Base-by-base conservation (phyloP, 257 asterid species). In the Ballota nigra region DNA sequence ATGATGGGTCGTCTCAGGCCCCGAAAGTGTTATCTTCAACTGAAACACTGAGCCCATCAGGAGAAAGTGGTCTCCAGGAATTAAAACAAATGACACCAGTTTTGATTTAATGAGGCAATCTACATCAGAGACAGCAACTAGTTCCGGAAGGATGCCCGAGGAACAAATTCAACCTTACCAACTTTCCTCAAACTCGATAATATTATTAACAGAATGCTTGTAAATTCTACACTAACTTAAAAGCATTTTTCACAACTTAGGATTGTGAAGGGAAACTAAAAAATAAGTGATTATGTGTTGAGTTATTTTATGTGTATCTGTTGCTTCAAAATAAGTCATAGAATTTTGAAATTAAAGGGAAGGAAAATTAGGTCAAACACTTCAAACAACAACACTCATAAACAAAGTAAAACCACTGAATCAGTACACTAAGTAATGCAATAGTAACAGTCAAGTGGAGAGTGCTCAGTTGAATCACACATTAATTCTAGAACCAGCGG, bases 121-220 rank as follows among this genome's bases (percentile, higher is more conserved):
- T 29, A 66, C 77, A 64, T 62, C 78, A 41, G 81, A 78, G 78
- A 78, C 70, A 79, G 84, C 83, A 59, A 81, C 70, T 51, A 52
- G 65, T 66, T 82, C 88, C 31, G 82, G 81, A 73, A 84, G 83
- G 76, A 74, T 19, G 49, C 60, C 24, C 8, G 77, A 80, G 69
- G 85, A 56, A 51, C 83, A 51, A 67, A 66, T 74, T 51, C 79
- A 31, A 70, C 71, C 55, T 18, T 47, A 38, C 41, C 53, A 69
- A 66, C 38, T 29, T 55, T 73, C 81, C 33, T 52, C 82, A 24
- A 68, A 65, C 55, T 53, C n/a, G 19, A 52, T 40, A 20, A 29
- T n/a, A n/a, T n/a, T n/a, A n/a, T n/a, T n/a, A n/a, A n/a, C n/a
- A n/a, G n/a, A n/a, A n/a, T n/a, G n/a, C n/a, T n/a, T n/a, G n/a